phyloP scores from a whole-genome alignment of 2,329 filamentous ascomycete genomes.

The Aureobasidium leucospermi region DNA sequence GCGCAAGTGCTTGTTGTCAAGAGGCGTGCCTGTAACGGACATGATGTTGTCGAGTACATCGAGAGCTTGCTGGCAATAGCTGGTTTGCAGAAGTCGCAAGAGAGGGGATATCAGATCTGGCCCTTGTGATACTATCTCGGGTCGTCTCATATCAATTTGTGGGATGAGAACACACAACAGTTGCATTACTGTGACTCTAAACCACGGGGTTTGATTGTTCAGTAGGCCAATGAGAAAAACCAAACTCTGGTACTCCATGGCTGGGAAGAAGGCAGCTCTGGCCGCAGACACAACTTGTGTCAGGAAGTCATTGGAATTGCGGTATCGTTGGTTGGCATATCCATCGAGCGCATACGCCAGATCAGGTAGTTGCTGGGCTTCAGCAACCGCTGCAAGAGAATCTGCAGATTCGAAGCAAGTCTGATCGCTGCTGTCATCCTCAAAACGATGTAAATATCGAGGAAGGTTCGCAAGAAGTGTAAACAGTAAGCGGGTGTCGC shows the following conservation, averaged over 20 bases:
- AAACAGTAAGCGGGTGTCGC: constrained; percentile 75
- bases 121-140: constrained; percentile 82
- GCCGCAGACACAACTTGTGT: constrained; percentile 66
- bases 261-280: constrained; percentile 70
- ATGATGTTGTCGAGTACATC: constrained; percentile 92
- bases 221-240: constrained; percentile 87
- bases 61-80: constrained; percentile 86
- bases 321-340: constrained; percentile 61
- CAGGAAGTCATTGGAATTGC: constrained; percentile 67
- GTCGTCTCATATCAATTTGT: constrained; percentile 85
- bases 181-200: constrained; percentile 88
- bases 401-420: constrained; percentile 57
- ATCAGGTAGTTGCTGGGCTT: constrained; percentile 59
- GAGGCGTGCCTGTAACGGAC: constrained; percentile 76
- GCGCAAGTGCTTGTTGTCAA: constrained; percentile 87
- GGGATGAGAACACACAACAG: constrained; percentile 79
- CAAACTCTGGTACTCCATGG: constrained; percentile 74
- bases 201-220: constrained; percentile 81
- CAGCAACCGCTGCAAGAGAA: constrained; percentile 63
- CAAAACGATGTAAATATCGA: constrained; percentile 71
- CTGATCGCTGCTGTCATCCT: constrained; percentile 41
- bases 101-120: constrained; percentile 93
- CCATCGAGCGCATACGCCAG: constrained; percentile 63
- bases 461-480: constrained; percentile 88
- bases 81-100: constrained; percentile 79